phyloP scores from a whole-genome alignment of 2,329 filamentous ascomycete species.

The Colletotrichum camelliae region DNA sequence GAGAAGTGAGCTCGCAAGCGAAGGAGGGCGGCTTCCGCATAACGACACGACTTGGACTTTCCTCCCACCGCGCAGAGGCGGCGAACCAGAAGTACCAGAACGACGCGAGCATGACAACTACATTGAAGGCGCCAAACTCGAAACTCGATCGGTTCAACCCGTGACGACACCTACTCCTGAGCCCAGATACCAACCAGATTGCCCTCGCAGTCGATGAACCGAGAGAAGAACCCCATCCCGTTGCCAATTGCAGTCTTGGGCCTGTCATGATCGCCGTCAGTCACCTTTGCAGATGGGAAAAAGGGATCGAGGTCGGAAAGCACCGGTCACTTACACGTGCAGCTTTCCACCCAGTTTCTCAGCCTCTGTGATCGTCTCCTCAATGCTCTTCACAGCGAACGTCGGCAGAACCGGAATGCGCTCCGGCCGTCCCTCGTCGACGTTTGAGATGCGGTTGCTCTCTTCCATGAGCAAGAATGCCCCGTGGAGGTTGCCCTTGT shows the following conservation, averaged over 20 bases:
- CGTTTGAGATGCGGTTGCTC: slow-evolving; percentile 30
- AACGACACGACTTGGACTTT: not conserved
- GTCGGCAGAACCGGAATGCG: slow-evolving; percentile 36
- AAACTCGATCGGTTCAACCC: not conserved
- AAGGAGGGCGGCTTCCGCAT: not conserved
- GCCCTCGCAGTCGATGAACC: slow-evolving; percentile 43
- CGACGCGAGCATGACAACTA: not conserved
- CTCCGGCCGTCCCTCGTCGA: slow-evolving; percentile 27
- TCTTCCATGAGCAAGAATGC: slow-evolving; percentile 39
- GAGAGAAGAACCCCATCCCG: slow-evolving; percentile 38
- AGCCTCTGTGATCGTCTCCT: slow-evolving; percentile 33
- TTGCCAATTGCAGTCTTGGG: slow-evolving; percentile 39
- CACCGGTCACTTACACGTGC: slow-evolving; percentile 35
- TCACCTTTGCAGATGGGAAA: not conserved
- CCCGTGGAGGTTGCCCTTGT: slow-evolving; percentile 36
- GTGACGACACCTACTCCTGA: slow-evolving; percentile 26
- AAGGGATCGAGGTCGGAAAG: not conserved
- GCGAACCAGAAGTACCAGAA: not conserved
- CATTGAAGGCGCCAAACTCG: not conserved
- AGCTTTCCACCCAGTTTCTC: slow-evolving; percentile 35
- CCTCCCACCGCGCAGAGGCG: not conserved
- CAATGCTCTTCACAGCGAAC: slow-evolving; percentile 36
- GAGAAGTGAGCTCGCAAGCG: not conserved
- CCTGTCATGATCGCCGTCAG: slow-evolving; percentile 22
- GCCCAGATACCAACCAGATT: slow-evolving; percentile 42